Evolutionary conservation across 2,329 filamentous ascomycete species (phyloP).

Genomic region (Aspergillus clavatus): DNA sequence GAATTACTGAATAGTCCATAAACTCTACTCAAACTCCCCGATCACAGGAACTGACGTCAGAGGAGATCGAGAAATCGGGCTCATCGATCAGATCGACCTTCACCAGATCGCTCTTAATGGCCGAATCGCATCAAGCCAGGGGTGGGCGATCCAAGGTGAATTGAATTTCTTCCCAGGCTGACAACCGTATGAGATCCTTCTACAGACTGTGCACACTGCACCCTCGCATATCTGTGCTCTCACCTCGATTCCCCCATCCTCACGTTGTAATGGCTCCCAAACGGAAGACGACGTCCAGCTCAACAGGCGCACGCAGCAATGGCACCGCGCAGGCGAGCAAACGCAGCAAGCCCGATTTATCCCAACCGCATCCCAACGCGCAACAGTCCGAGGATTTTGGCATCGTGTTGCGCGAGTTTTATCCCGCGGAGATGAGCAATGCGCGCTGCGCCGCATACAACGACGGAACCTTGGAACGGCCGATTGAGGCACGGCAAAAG

Average conservation of each 20-base stretch:
- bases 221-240: too few species aligned
- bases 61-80: not conserved
- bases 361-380: slow-evolving; percentile 30
- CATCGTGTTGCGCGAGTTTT: slow-evolving; percentile 69
- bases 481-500: slow-evolving; percentile 62
- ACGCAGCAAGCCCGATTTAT: slow-evolving; percentile 14
- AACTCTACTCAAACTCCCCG: too few species aligned
- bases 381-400: slow-evolving; percentile 49
- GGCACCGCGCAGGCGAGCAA: slow-evolving; percentile 13
- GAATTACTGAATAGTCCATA: too few species aligned
- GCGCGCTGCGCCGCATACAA: slow-evolving; percentile 70
- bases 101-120: slow-evolving; percentile 1
- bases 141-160: not conserved
- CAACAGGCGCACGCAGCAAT: slow-evolving; percentile 7
- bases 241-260: not conserved
- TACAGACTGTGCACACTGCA: too few species aligned
- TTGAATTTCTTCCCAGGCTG: not conserved
- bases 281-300: slow-evolving; percentile 24
- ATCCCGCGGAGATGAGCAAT: slow-evolving; percentile 82
- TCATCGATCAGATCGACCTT: not conserved
- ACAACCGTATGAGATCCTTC: not conserved
- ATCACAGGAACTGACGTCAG: slow-evolving; percentile 1
- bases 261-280: slow-evolving; percentile 21
- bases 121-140: not conserved
- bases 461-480: slow-evolving; percentile 62